These are phyloP conservation scores for Diaporthe caulivora DNA, from an alignment of 2,329 filamentous ascomycete genomes.

Conservation along the genomic window DNA sequence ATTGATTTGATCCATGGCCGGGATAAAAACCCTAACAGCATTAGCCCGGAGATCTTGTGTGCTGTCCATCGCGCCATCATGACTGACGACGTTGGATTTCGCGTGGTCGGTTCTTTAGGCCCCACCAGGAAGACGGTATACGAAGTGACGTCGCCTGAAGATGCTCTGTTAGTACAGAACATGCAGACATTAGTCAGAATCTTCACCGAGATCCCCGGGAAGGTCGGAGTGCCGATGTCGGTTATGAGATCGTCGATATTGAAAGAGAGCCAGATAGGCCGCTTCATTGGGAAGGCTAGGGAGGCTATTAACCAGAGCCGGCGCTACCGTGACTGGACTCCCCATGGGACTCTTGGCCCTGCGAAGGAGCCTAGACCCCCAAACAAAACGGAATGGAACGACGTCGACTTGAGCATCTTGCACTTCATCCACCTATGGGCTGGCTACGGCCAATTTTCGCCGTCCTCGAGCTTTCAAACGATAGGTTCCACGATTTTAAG, in stretches of 20 bases:
- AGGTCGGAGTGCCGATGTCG: slow-evolving; percentile 41
- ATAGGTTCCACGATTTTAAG: slow-evolving; percentile 75
- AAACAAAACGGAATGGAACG: slow-evolving; percentile 55
- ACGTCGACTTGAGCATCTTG: slow-evolving; percentile 68
- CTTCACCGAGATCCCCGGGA: slow-evolving; percentile 58
- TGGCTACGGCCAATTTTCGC: slow-evolving; percentile 65
- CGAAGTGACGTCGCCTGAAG: slow-evolving; percentile 68
- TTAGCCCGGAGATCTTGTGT: slow-evolving; percentile 68
- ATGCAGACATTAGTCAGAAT: slow-evolving; percentile 66
- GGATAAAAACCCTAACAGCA: slow-evolving; percentile 46
- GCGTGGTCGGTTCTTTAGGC: slow-evolving; percentile 62
- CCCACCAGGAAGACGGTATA: slow-evolving; percentile 69
- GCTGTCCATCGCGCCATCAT: slow-evolving; percentile 77
- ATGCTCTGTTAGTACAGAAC: slow-evolving; percentile 63
- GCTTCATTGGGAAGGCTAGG: slow-evolving; percentile 64
- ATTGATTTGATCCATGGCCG: slow-evolving; percentile 53
- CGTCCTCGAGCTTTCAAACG: slow-evolving; percentile 66
- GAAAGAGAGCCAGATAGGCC: slow-evolving; percentile 48
- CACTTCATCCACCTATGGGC: slow-evolving; percentile 79
- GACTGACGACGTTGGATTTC: slow-evolving; percentile 72
- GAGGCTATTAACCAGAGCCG: slow-evolving; percentile 65
- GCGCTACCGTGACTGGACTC: slow-evolving; percentile 60
- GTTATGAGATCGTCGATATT: slow-evolving; percentile 41
- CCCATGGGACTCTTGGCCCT: slow-evolving; percentile 62
- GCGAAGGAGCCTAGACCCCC: slow-evolving; percentile 41